Conservation (phyloP, 2,329 filamentous ascomycete species). For the Arthrobotrys megalospora region DNA sequence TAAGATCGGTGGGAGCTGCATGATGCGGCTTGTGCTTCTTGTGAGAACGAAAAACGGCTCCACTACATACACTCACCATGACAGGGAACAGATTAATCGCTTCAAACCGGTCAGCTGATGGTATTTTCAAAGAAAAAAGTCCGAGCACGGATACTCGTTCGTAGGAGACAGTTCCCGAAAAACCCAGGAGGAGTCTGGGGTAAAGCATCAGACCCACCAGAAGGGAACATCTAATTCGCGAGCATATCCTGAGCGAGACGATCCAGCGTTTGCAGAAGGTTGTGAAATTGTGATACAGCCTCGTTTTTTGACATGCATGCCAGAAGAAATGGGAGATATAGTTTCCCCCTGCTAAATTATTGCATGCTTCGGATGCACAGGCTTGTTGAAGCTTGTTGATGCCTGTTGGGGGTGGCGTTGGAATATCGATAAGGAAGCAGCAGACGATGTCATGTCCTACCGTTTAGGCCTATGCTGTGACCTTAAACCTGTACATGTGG, state of each 20-base stretch:
- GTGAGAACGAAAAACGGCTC: slow-evolving; percentile 13
- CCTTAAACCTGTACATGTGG: neutral
- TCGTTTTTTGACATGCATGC: slow-evolving; percentile 20
- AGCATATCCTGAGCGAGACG: slow-evolving; percentile 14
- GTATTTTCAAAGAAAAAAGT: neutral
- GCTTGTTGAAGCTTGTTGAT: slow-evolving; percentile 34
- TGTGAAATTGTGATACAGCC: slow-evolving; percentile 31
- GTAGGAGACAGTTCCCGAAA: slow-evolving; percentile 44
- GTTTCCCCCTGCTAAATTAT: slow-evolving; percentile 5
- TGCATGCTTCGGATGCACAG: slow-evolving; percentile 24
- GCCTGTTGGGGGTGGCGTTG: slow-evolving; percentile 25
- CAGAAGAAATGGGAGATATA: slow-evolving; percentile 10
- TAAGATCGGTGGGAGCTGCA: slow-evolving; percentile 47
- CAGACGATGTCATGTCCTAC: slow-evolving; percentile 18
- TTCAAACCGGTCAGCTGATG: slow-evolving; percentile 18
- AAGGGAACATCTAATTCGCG: slow-evolving; percentile 21
- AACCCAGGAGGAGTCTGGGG: slow-evolving; percentile 31
- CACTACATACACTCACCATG: slow-evolving; percentile 17
- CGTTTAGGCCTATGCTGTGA: neutral
- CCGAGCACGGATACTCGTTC: slow-evolving; percentile 41
- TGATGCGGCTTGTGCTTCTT: slow-evolving; percentile 44
- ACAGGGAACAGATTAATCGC: slow-evolving; percentile 15
- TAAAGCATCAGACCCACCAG: slow-evolving; percentile 5
- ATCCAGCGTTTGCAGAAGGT: slow-evolving; percentile 3
- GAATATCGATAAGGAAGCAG: slow-evolving; percentile 32